Evolutionary conservation across 2,329 filamentous ascomycete genomes (phyloP).

Genomic region (Didymella pinodella): DNA sequence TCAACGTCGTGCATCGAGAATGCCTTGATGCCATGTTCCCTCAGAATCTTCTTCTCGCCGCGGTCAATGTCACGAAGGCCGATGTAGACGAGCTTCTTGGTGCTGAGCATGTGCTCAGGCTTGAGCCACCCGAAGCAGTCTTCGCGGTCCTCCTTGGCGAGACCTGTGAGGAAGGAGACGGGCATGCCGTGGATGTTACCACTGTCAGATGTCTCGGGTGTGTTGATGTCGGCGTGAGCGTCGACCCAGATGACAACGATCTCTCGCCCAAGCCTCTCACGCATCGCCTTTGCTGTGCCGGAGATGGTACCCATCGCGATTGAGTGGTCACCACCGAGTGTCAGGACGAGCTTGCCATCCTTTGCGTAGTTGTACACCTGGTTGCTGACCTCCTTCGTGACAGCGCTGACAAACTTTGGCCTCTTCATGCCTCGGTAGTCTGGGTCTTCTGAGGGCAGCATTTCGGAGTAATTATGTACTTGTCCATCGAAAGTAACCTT

Average conservation of each 20-base stretch:
- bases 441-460: constrained; percentile 75
- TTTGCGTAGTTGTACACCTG: constrained; percentile 89
- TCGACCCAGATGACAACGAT: constrained; percentile 99
- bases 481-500: constrained; percentile 82
- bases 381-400: constrained; percentile 78
- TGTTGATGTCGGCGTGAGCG: constrained; percentile 97
- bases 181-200: constrained; percentile 99
- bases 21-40: constrained; percentile 89
- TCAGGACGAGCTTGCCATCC: constrained; percentile 86
- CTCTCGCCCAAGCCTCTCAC: constrained; percentile 81
- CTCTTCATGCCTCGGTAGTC: constrained; percentile 94
- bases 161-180: constrained; percentile 85
- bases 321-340: constrained; percentile 93
- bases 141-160: constrained; percentile 77
- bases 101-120: constrained; percentile 72
- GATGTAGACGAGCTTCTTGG: constrained; percentile 94
- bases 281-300: constrained; percentile 83
- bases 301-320: constrained; percentile 95
- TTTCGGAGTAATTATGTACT: constrained; percentile 82
- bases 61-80: constrained; percentile 90
- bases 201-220: constrained; percentile 84
- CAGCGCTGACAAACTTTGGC: constrained; percentile 82
- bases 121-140: constrained; percentile 91
- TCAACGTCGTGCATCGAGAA: constrained; percentile 99
- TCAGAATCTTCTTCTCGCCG: constrained; percentile 91